These are phyloP conservation scores for Linnemannia exigua DNA, from an alignment of 192 early-diverging fungal genomes.

Conservation along the genomic window DNA sequence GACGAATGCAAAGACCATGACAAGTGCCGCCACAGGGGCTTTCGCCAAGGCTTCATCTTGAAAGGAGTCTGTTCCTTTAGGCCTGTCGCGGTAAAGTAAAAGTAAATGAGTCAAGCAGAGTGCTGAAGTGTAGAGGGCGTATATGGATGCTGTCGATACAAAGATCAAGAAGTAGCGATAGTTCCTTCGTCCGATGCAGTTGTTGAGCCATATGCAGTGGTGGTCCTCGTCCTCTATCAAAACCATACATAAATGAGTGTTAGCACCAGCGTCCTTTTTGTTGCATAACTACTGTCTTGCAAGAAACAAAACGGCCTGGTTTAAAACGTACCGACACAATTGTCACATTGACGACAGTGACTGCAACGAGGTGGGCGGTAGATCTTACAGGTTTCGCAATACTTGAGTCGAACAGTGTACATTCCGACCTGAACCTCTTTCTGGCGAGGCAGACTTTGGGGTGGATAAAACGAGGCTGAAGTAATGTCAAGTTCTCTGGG, in stretches of 20 bases:
- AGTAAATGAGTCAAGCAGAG: constrained; percentile 74
- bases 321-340: constrained; percentile 82
- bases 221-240: constrained; percentile 82
- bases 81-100: constrained; percentile 43
- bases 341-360: constrained; percentile 91
- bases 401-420: constrained; percentile 79
- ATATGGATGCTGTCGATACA: constrained; percentile 72
- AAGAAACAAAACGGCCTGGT: background rate
- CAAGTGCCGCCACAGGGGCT: constrained; percentile 65
- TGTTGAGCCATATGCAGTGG: constrained; percentile 96
- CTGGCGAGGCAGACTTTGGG: constrained; percentile 56
- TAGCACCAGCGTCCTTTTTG: background rate
- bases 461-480: constrained; percentile 46
- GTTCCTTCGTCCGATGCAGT: constrained; percentile 90
- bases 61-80: constrained; percentile 6
- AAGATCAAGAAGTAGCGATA: constrained; percentile 90
- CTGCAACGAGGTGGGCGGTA: constrained; percentile 91
- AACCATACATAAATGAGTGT: background rate
- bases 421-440: constrained; percentile 75
- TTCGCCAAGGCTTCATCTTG: constrained; percentile 34
- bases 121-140: constrained; percentile 69
- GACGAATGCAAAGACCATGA: constrained; percentile 72
- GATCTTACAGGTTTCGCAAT: constrained; percentile 91
- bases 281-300: background rate
- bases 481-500: constrained; percentile 62